A percentile compares a stretch with the other conserved stretches of the same genome.
phyloP scores from a whole-genome alignment of 805 yeast species.

The Metschnikowia colocasiae region DNA sequence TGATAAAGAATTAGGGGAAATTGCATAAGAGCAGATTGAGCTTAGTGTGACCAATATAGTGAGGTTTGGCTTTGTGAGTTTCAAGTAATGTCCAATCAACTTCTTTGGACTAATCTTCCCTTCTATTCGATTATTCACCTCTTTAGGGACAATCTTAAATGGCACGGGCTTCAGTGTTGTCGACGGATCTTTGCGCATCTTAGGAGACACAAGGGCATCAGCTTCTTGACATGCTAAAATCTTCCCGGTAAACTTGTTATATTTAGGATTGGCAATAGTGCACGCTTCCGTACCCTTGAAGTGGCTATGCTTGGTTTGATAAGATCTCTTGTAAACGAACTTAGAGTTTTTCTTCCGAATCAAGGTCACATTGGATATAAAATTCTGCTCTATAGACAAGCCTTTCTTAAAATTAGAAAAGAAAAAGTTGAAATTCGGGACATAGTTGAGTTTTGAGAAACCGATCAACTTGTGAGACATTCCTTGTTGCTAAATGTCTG shows the following conservation, averaged over 20 bases:
- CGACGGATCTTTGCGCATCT: background rate
- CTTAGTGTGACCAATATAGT: conserved; percentile 86
- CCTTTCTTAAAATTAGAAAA: conserved; percentile 33
- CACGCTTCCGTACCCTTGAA: conserved; percentile 10
- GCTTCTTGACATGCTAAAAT: conserved; percentile 45
- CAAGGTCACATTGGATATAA: conserved; percentile 31
- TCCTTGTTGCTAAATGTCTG: background rate
- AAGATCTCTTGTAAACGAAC: background rate
- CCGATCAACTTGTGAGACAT: conserved; percentile 21
- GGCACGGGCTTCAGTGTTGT: conserved; percentile 40
- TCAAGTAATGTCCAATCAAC: conserved; percentile 56
- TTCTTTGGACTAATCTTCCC: conserved; percentile 18
- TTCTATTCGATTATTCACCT: background rate
- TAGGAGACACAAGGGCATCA: conserved; percentile 16
- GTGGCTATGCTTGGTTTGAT: background rate
- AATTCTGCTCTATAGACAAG: conserved; percentile 30
- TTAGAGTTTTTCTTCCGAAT: conserved; percentile 5
- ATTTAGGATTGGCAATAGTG: conserved; percentile 17
- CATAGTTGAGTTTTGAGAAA: conserved; percentile 22
- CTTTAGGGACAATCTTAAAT: conserved; percentile 50
- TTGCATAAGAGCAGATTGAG: conserved; percentile 89
- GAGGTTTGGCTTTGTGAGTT: conserved; percentile 85
- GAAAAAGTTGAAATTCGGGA: conserved; percentile 32
- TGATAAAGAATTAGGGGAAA: conserved; percentile 81
- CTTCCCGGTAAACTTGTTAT: conserved; percentile 37